Evolutionary conservation across 257 asterid species (phyloP).

Genomic region (Nicotiana noctiflora): DNA sequence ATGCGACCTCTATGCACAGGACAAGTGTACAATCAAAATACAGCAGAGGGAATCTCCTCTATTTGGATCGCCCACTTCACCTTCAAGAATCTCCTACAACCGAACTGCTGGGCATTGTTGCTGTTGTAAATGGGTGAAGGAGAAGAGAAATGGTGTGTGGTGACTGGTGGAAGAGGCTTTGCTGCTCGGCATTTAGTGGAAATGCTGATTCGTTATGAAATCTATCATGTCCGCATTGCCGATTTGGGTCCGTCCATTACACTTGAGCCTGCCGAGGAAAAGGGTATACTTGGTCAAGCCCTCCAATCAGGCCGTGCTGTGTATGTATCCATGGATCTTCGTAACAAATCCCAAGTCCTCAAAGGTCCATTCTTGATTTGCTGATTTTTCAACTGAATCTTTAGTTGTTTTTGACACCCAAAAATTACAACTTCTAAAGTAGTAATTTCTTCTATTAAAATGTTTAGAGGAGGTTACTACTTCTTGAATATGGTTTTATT

Average conservation of each 20-base stretch:
- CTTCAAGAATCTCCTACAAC: background rate
- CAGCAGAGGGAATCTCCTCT: too few relatives aligned
- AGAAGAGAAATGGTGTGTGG: constrained; percentile 75
- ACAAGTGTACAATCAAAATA: too few relatives aligned
- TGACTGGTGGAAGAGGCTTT: constrained; percentile 95
- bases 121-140: constrained; percentile 25
- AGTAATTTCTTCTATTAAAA: too few relatives aligned
- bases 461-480: too few relatives aligned
- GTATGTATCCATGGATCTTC: constrained; percentile 77
- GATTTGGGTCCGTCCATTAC: constrained; percentile 64
- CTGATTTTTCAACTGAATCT: background rate
- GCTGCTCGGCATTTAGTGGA: constrained; percentile 89
- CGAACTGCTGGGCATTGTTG: background rate
- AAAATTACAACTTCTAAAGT: too few relatives aligned
- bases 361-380: constrained; percentile 34
- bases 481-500: too few relatives aligned
- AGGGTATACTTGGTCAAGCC: constrained; percentile 58
- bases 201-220: constrained; percentile 63
- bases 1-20: too few relatives aligned
- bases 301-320: constrained; percentile 59
- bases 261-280: constrained; percentile 72
- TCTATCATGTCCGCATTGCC: constrained; percentile 63
- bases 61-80: background rate
- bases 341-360: constrained; percentile 70
- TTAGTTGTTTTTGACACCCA: background rate